These are phyloP conservation scores for Echinosophora koreensis DNA, from an alignment of 306 rosid genomes.

Conservation along the genomic window DNA sequence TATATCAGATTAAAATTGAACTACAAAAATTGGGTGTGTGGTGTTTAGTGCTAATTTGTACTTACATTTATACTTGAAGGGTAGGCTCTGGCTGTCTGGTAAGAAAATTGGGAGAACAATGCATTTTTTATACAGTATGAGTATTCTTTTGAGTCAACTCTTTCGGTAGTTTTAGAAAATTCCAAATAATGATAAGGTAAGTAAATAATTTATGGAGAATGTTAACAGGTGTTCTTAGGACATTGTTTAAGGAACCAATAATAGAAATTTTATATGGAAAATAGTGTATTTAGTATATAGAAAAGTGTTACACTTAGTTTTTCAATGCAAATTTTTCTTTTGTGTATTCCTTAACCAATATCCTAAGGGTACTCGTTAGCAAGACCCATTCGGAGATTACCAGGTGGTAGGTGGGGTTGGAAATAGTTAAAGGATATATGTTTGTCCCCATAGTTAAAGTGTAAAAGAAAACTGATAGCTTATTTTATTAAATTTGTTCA, in stretches of 20 bases:
- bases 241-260: no score
- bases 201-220: not conserved
- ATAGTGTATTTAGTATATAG: no score
- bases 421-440: not conserved
- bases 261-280: no score
- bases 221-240: no score
- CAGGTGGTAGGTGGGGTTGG: not conserved
- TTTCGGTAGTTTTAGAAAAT: not conserved
- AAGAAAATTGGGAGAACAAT: not conserved
- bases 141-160: not conserved
- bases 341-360: no score
- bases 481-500: not conserved
- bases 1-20: not conserved
- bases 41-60: not conserved
- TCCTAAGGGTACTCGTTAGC: no score
- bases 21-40: not conserved
- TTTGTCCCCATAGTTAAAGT: conserved; percentile 5
- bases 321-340: no score
- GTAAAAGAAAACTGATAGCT: conserved; percentile 4
- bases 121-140: not conserved
- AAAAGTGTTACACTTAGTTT: no score
- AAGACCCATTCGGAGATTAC: not conserved
- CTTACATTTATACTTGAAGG: not conserved
- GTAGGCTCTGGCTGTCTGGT: not conserved
- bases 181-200: conserved; percentile 18